Conservation (phyloP, 768 basidiomycete species). For the Lyophyllum semitale region DNA sequence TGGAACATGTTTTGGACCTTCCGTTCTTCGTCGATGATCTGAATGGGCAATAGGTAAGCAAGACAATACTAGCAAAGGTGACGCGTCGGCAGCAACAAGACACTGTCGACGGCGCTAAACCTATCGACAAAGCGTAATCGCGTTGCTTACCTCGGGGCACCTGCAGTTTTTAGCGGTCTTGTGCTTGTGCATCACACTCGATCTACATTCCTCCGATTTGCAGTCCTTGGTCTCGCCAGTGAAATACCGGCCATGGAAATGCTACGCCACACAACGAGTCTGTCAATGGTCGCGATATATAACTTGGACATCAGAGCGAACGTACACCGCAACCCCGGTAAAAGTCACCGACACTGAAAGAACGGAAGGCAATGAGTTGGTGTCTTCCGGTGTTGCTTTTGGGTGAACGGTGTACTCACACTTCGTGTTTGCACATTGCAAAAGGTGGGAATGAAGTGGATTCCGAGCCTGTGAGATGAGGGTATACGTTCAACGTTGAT, state of each 20-base stretch:
- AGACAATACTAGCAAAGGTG: background rate
- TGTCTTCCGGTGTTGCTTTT: background rate
- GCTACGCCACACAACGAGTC: slow-evolving; percentile 29
- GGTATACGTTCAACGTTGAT: background rate
- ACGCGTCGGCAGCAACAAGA: background rate
- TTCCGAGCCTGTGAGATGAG: background rate
- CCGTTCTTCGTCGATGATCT: slow-evolving; percentile 44
- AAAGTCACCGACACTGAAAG: slow-evolving; percentile 44
- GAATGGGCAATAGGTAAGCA: slow-evolving; percentile 4
- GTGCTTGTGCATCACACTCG: slow-evolving; percentile 43
- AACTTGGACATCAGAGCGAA: slow-evolving; percentile 3
- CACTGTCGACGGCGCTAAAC: background rate
- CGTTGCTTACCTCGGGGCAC: slow-evolving; percentile 37
- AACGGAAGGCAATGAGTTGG: slow-evolving; percentile 6
- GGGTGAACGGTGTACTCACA: slow-evolving; percentile 23
- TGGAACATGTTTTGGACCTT: slow-evolving; percentile 52
- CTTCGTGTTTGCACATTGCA: slow-evolving; percentile 39
- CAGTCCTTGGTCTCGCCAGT: slow-evolving; percentile 48
- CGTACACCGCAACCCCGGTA: slow-evolving; percentile 53
- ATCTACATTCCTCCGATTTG: slow-evolving; percentile 36
- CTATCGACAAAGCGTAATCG: background rate
- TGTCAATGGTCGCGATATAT: slow-evolving; percentile 6
- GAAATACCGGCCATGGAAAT: slow-evolving; percentile 51
- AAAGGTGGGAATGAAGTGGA: background rate
- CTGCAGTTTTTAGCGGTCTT: slow-evolving; percentile 42